A percentile compares a stretch with the other conserved stretches of the same genome.
phyloP scores from a whole-genome alignment of 73 alveolate genomes.

The Vitrella brassicaformis region DNA sequence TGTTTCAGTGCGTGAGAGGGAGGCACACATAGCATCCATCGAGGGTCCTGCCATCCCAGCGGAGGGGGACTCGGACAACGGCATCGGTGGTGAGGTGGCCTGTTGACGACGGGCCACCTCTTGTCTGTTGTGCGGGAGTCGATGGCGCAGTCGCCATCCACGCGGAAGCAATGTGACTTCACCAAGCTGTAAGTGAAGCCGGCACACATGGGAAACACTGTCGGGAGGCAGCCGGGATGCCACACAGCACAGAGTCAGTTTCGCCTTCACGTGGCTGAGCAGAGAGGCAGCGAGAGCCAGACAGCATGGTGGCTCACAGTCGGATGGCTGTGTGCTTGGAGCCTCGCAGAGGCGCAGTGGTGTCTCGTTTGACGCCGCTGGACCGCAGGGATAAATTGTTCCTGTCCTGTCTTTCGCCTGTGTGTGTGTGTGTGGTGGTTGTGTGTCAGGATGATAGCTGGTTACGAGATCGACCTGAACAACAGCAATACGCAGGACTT shows the following conservation, averaged over 20 bases:
- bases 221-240: not conserved
- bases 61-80: too few species aligned
- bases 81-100: too few species aligned
- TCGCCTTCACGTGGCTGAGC: too few species aligned
- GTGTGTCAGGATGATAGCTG: not conserved
- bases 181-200: not conserved
- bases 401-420: not conserved
- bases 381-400: too few species aligned
- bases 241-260: not conserved
- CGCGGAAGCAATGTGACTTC: not conserved
- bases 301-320: not conserved
- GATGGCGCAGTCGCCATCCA: not conserved
- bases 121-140: too few species aligned
- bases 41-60: too few species aligned
- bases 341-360: not conserved
- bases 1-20: too few species aligned
- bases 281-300: too few species aligned
- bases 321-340: not conserved
- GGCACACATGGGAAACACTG: not conserved
- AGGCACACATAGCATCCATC: too few species aligned
- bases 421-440: not conserved
- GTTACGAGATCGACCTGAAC: not conserved
- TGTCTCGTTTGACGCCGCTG: not conserved
- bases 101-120: too few species aligned
- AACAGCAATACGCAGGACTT: not conserved